Base-by-base conservation (phyloP, 1,284 basidiomycete species). In the Ustilago esculenta region DNA sequence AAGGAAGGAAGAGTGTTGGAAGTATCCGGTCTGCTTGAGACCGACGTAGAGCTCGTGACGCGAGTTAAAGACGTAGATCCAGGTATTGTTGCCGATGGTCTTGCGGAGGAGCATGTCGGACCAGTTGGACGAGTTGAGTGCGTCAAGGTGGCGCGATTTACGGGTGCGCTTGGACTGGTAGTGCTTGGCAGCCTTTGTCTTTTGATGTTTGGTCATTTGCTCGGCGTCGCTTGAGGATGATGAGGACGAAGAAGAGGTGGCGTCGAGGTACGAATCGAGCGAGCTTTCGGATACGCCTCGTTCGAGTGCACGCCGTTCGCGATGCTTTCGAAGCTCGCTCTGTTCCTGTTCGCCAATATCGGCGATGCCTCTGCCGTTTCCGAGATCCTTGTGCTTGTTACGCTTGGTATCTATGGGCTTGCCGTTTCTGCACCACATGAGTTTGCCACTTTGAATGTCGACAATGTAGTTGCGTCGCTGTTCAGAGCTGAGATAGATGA, bases 401-500 rank as follows among this genome's bases (percentile, higher is more conserved):
- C 72, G 52, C 36, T 66, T 51, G 17, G 83, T 84, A 32, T 84
- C 83, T 14, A 84, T 86, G 0, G 86, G 83, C 54, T 88, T 85
- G 42, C 87, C 85, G 68, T 88, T 90, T 15, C 86, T 85, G 2
- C 87, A 87, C 90, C 90, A 92, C n/a, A 87, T 83, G 15, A 92
- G 84, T 58, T 85, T 86, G 1, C 90, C 90, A n/a, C 87, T 83
- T 1, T 83, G 67, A n/a, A 77, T 60, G 68, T 88, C 87, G 50
- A 89, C 87, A 4, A 91, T 85, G 75, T 91, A 91, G 75, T 90
- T 90, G 20, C 88, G 82, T 8, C 90, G 84, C 82, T 91, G 88
- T 71, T 90, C 88, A 3, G 86, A 85, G 43, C 64, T 67, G 42
- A 78, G 66, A 46, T 76, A 78, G 54, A 68, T 72, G 60, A 78